Evolutionary conservation across 208 protist genomes (phyloP), one percentile per base, ranked within the genome.

Genomic region (Blastocrithidia nonstop): DNA sequence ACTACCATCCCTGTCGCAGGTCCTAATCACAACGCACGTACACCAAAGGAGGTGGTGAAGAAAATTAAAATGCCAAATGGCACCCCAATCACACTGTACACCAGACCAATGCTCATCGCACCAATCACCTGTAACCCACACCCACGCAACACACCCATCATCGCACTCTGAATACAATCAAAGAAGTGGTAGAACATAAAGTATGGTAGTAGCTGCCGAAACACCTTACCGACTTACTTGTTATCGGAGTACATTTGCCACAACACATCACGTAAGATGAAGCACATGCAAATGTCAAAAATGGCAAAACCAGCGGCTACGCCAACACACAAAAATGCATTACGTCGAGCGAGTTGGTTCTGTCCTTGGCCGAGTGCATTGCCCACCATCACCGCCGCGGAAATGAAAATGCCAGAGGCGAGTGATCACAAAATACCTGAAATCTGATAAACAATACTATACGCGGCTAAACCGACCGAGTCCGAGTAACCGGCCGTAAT

Each of bases 111-210:
- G 17, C 59, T 37, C 23, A 80, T 16, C 7, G 72, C 69, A 16
- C 72, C 72, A n/a, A 79, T 51, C 6, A 57, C 37, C 60, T 89
- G 75, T 50, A 67, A 29, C 8, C 80, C 75, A 38, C 74, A 86
- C 5, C 72, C 75, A 13, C 75, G 71, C 40, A 89, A 44, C 9
- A 89, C 57, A 9, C 80, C 80, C 74, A 85, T 83, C 68, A 89
- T 78, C 52, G 55, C 69, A 39, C 75, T 84, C 50, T 89, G 80
- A 8, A 78, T 23, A 24, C 52, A 55, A 45, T 89, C 80, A 33
- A 78, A 75, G 23, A 76, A 47, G 54, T 89, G 75, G 45, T 81
- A 89, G 7, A 71, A 39, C 1, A 55, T 23, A 39, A 75, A 81
- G 38, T 58, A 66, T 0, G 32, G 47, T 1, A 78, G 50, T 29